A percentile compares a stretch with the other conserved stretches of the same genome.
phyloP scores from a whole-genome alignment of 139 green algal species.

The Astrephomene gubernaculifera region DNA sequence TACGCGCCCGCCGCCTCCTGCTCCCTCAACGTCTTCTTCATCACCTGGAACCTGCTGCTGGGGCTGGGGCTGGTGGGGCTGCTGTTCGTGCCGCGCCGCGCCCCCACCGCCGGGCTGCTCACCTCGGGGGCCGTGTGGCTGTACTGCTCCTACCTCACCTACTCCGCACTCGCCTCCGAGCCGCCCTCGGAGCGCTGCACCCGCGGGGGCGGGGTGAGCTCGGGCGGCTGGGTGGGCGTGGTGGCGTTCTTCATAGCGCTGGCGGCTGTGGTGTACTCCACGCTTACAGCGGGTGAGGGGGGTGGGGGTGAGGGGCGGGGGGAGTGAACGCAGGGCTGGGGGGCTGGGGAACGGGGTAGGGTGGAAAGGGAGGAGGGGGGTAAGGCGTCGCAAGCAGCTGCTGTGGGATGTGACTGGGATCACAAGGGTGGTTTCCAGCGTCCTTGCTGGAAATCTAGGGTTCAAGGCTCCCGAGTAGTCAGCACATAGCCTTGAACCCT shows the following conservation, averaged over 20 bases:
- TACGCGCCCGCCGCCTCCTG: conserved; percentile 65
- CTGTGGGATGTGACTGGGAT: too few relatives aligned
- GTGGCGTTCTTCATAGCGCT: conserved; percentile 71
- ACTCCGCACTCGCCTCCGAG: conserved; percentile 75
- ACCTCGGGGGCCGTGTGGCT: conserved; percentile 72
- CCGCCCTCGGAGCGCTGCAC: conserved; percentile 57
- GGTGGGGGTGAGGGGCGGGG: too few relatives aligned
- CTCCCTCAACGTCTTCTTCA: conserved; percentile 88
- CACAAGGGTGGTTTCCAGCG: too few relatives aligned
- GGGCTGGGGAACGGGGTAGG: too few relatives aligned
- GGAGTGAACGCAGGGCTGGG: too few relatives aligned
- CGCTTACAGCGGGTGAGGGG: conserved; percentile 39
- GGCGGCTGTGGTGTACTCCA: conserved; percentile 64
- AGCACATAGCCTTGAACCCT: too few relatives aligned
- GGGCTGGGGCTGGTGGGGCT: conserved; percentile 66
- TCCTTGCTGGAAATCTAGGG: too few relatives aligned
- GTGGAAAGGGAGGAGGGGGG: too few relatives aligned
- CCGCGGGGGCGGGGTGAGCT: conserved; percentile 32
- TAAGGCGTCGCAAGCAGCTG: too few relatives aligned
- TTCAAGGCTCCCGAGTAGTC: too few relatives aligned
- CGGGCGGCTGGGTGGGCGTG: conserved; percentile 39
- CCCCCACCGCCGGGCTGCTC: conserved; percentile 75
- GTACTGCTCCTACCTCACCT: conserved; percentile 77
- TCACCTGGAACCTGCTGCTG: conserved; percentile 81
- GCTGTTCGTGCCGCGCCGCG: conserved; percentile 73